Percentiles rank a stretch among this genome's conserved stretches.
phyloP scores from a whole-genome alignment of 768 basidiomycete species.

The Lentinula lateritia region DNA sequence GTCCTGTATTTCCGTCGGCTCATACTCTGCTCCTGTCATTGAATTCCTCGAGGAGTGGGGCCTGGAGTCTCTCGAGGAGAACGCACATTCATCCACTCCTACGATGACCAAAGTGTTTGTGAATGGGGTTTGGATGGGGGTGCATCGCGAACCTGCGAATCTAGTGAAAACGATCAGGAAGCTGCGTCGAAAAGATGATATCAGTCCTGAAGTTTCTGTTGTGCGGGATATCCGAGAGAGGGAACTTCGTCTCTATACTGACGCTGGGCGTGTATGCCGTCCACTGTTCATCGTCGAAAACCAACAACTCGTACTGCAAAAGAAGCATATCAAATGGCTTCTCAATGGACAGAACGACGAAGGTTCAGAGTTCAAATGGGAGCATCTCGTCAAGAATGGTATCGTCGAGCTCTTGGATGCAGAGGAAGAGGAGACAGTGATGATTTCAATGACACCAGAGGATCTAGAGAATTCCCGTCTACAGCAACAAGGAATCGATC shows the following conservation, averaged over 20 bases:
- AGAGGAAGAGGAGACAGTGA: conserved; percentile 98
- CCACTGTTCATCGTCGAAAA: conserved; percentile 96
- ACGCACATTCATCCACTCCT: conserved; percentile 75
- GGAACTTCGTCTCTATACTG: conserved; percentile 91
- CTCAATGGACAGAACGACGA: conserved; percentile 53
- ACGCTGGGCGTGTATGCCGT: conserved; percentile 94
- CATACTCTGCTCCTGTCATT: conserved; percentile 91
- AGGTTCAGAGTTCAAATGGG: conserved; percentile 75
- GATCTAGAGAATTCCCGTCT: conserved; percentile 84
- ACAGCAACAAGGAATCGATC: conserved; percentile 53
- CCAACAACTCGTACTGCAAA: conserved; percentile 77
- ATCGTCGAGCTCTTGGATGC: conserved; percentile 94
- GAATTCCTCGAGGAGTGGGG: conserved; percentile 99
- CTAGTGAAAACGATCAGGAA: conserved; percentile 92
- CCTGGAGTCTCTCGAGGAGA: conserved; percentile 90
- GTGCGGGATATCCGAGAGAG: conserved; percentile 96
- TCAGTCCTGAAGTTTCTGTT: conserved; percentile 93
- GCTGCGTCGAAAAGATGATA: conserved; percentile 89
- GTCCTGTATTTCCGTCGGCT: conserved; percentile 97
- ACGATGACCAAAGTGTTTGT: conserved; percentile 92
- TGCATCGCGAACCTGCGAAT: conserved; percentile 91
- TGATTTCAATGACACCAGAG: conserved; percentile 99
- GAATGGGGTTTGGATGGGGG: conserved; percentile 99
- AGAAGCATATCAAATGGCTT: conserved; percentile 78
- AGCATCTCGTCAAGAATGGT: conserved; percentile 77